Percentiles rank a stretch among this genome's conserved stretches.
Evolutionary conservation across 768 basidiomycete genomes (phyloP).

Genomic region (Pleurotus cornucopiae): DNA sequence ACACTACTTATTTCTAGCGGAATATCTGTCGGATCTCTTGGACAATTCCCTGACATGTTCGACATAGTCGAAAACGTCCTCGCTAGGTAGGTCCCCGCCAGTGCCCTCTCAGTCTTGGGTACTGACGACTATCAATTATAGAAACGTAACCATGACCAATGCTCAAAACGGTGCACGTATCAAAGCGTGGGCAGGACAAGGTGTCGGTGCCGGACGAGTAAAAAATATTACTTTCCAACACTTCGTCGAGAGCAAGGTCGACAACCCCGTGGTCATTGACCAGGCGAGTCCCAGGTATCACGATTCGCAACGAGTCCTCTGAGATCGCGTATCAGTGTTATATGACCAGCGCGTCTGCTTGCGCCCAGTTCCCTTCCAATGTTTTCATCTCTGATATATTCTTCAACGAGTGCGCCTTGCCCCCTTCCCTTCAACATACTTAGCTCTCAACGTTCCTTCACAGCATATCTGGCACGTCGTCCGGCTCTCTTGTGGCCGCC

Average conservation of each 20-base stretch:
- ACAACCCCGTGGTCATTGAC: constrained; percentile 57
- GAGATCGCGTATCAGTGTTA: constrained; percentile 35
- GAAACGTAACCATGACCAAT: constrained; percentile 56
- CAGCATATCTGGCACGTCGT: constrained; percentile 56
- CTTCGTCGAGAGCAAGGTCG: constrained; percentile 50
- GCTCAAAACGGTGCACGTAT: constrained; percentile 66
- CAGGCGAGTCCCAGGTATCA: constrained; percentile 28
- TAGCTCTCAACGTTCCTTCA: background rate
- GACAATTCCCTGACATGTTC: constrained; percentile 46
- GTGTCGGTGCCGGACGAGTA: constrained; percentile 55
- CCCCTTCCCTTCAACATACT: background rate
- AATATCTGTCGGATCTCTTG: constrained; percentile 52
- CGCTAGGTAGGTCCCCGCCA: constrained; percentile 29
- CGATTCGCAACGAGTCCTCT: background rate
- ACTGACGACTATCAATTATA: constrained; percentile 13
- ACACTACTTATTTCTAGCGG: constrained; percentile 24
- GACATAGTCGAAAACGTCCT: constrained; percentile 63
- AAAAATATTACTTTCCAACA: constrained; percentile 52
- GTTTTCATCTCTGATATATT: constrained; percentile 53
- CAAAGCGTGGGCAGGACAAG: constrained; percentile 61
- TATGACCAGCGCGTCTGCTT: constrained; percentile 38
- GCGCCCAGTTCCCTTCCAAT: constrained; percentile 53
- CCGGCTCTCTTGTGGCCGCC: constrained; percentile 47
- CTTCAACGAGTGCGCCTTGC: constrained; percentile 38
- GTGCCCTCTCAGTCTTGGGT: no score